A percentile compares a stretch with the other conserved stretches of the same genome.
phyloP scores from a whole-genome alignment of 139 green algal genomes.

The Astrephomene gubernaculifera region DNA sequence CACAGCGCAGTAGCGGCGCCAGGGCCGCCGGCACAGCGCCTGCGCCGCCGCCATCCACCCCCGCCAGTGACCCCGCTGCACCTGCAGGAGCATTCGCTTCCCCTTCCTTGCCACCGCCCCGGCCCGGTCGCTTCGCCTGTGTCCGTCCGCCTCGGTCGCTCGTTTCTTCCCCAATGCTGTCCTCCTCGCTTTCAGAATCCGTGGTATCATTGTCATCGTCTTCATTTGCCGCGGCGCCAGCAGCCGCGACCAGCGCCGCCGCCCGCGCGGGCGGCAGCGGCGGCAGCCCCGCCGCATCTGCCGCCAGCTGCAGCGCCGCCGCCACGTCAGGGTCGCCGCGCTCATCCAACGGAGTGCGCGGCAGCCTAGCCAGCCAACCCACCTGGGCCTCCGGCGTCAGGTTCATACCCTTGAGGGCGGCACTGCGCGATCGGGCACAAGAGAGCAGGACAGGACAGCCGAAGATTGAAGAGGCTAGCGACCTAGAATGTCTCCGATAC shows the following conservation, averaged over 20 bases:
- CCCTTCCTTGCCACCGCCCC: too few relatives aligned
- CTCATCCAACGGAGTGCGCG: not conserved
- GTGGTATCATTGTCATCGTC: not conserved
- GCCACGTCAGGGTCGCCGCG: not conserved
- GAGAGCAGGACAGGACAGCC: too few relatives aligned
- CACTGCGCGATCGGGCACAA: too few relatives aligned
- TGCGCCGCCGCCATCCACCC: not conserved
- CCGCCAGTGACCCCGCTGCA: not conserved
- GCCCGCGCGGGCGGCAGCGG: not conserved
- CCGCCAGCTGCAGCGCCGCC: not conserved
- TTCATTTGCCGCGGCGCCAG: not conserved
- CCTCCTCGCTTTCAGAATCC: not conserved
- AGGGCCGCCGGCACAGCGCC: not conserved
- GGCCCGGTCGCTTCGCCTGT: too few relatives aligned
- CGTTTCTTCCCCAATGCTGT: not conserved
- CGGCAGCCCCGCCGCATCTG: not conserved
- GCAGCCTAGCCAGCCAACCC: constrained; percentile 12
- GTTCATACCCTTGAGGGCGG: too few relatives aligned
- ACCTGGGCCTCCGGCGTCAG: not conserved
- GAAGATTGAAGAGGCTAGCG: too few relatives aligned
- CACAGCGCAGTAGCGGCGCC: constrained; percentile 12
- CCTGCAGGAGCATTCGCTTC: too few relatives aligned
- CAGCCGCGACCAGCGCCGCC: not conserved
- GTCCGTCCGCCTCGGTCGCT: not conserved
- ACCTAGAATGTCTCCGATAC: too few relatives aligned